Evolutionary conservation across 306 rosid species (phyloP), one percentile per base, ranked within the genome.

Genomic region (Pueraria montana): DNA sequence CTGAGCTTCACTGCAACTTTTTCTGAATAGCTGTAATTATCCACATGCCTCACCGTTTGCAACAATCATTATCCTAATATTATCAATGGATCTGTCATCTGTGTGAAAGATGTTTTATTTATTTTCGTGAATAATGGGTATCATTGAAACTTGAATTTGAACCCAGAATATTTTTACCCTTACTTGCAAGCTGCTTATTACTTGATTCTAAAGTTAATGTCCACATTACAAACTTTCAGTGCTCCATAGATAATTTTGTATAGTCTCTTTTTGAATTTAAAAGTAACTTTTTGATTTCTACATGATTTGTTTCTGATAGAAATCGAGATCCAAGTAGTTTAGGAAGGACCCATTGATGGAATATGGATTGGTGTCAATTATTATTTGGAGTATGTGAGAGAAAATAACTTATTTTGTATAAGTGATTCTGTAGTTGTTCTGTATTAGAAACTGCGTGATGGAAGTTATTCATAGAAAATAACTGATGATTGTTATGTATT

Each of bases 181-280:
- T 62, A 62, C 72, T 23, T 43, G 38, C 62, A 40, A 64, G 61
- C 40, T 64, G 13, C 32, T 71, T 34, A 63, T 77, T 23, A 17
- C 59, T 30, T 58, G 72, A 42, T 68, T 21, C 12, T 72, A 46
- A 26, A 55, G 27, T 62, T 52, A 72, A 23, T 5, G 2, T 63
- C 52, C 76, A 11, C 36, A 4, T 68, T 67, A 45, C 11, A 43
- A 23, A 58, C 20, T 82, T 84, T 18, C 36, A 17, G 72, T 79
- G 32, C 80, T 77, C 49, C 64, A 56, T 52, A 50, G 77, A 49
- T 70, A 48, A 56, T 42, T 70, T 72, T 84, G 43, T 34, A 30
- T 11, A 5, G 11, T 74, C 9, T 71, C 73, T 48, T 36, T 21
- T 59, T 61, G 56, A 80, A 38, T 56, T 68, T 8, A 21, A 38